phyloP scores from a whole-genome alignment of 75 land plant genomes.

The Picea sitchensis region DNA sequence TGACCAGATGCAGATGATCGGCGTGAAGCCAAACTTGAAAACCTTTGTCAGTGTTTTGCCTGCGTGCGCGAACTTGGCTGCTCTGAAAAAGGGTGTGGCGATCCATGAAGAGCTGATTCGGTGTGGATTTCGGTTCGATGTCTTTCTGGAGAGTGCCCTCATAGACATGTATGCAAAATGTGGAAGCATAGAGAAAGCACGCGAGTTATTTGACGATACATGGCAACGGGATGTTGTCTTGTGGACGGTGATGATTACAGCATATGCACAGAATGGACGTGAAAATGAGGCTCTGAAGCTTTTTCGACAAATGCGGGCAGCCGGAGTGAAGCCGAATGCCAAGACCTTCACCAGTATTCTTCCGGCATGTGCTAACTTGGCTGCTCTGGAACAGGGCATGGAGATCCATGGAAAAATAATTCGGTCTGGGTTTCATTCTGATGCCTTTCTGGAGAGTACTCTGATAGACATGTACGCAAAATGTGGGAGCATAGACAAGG shows the following conservation, averaged over 20 bases:
- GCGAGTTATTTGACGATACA: slow-evolving; percentile 13
- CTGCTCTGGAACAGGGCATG: slow-evolving; percentile 15
- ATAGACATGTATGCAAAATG: slow-evolving; percentile 81
- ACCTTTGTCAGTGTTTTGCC: slow-evolving; percentile 58
- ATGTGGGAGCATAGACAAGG: slow-evolving; percentile 26
- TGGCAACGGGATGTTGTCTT: slow-evolving; percentile 13
- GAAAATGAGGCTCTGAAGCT: slow-evolving; percentile 8
- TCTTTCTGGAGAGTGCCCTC: slow-evolving; percentile 40
- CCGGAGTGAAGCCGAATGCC: slow-evolving; percentile 16
- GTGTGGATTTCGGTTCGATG: slow-evolving; percentile 16
- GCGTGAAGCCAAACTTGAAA: slow-evolving; percentile 35
- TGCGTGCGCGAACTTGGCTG: slow-evolving; percentile 32
- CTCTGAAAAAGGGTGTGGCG: slow-evolving; percentile 39
- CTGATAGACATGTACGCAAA: slow-evolving; percentile 44
- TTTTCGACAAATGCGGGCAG: slow-evolving; percentile 18
- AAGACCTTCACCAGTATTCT: slow-evolving; percentile 18
- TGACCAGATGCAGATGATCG: slow-evolving; percentile 33
- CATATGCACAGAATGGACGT: slow-evolving; percentile 18
- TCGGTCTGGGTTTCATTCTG: slow-evolving; percentile 16
- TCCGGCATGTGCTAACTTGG: slow-evolving; percentile 5
- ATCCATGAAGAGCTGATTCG: slow-evolving; percentile 39
- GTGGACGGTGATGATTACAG: slow-evolving; percentile 33
- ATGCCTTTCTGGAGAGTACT: slow-evolving; percentile 14
- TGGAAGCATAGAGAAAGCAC: slow-evolving; percentile 29
- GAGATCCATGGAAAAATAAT: slow-evolving; percentile 22